phyloP scores from a whole-genome alignment of 768 basidiomycete species.

The Serendipita sp. region DNA sequence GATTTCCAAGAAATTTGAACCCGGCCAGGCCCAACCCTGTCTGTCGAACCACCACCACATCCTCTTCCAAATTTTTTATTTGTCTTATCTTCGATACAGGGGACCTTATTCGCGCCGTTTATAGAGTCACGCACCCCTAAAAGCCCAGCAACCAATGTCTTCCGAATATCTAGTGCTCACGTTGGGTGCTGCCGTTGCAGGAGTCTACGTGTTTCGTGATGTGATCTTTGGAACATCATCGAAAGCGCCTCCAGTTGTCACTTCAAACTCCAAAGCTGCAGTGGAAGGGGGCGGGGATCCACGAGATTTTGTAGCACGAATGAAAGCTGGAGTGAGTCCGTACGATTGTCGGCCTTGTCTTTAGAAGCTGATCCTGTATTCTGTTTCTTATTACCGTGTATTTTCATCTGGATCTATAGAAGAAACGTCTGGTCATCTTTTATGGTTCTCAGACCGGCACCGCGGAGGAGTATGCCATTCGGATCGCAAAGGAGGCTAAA shows the following conservation, averaged over 20 bases:
- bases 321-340: conserved; percentile 73
- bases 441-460: conserved; percentile 98
- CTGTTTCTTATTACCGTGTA: conserved; percentile 8
- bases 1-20: too few species aligned
- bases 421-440: conserved; percentile 92
- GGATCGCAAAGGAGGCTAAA: conserved; percentile 96
- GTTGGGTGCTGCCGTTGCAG: conserved; percentile 59
- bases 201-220: conserved; percentile 69
- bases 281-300: conserved; percentile 67
- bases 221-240: conserved; percentile 53
- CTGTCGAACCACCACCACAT: too few species aligned
- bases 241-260: conserved; percentile 31
- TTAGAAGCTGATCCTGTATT: conserved; percentile 5
- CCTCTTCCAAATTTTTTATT: background rate
- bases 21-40: too few species aligned
- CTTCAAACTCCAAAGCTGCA: conserved; percentile 22
- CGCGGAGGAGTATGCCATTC: conserved; percentile 94
- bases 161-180: conserved; percentile 60
- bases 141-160: background rate
- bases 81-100: background rate
- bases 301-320: conserved; percentile 86
- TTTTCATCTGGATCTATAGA: conserved; percentile 29
- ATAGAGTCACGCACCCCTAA: background rate
- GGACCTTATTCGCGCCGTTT: background rate
- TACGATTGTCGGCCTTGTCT: background rate